Evolutionary conservation across 2,329 filamentous ascomycete species (phyloP), one percentile per base, ranked within the genome.

Genomic region (Phymatotrichopsis omnivora): DNA sequence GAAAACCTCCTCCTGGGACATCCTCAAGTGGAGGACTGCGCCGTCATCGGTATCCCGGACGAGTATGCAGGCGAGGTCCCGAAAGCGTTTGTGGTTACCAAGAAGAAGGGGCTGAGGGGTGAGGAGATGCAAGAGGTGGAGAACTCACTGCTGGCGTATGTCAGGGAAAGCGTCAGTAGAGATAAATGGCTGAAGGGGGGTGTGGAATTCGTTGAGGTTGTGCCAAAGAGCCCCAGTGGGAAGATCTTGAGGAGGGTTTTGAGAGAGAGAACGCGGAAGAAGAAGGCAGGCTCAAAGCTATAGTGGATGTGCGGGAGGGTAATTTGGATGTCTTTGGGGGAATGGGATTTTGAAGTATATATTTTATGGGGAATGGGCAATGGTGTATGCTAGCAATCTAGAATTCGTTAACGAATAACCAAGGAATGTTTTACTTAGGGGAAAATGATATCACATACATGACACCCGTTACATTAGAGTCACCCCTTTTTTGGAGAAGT

Each of bases 171-270:
- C 23, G 80, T 84, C 61, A 76, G 80, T 1, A 68, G 72, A 23
- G 74, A 82, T 60, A 83, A 83, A 65, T 77, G 74, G 69, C 66
- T 83, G 47, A 74, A 72, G 58, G 78, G 74, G 45, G 71, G 67
- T 1, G 64, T 82, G 3, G 72, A 76, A 60, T 82, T 82, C 50
- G 67, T 80, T 10, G 75, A 79, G 32, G 68, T 67, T 35, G 74
- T 85, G 14, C 81, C 82, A 8, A 85, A 85, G 69, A 82, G 76
- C 58, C 73, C 80, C 0, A 80, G 75, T 58, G 81, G 81, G 7
- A 85, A 85, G 72, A 83, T 85, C 42, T 62, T 85, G 60, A 68
- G 79, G 35, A 67, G 80, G n/a, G 57, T 83, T 40, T 61, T 80
- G 56, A 71, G 68, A 49, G 68, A 75, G 35, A 57, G 61, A 56